These are phyloP conservation scores for Polymyxa betae DNA, from an alignment of 208 protist genomes.

Conservation along the genomic window DNA sequence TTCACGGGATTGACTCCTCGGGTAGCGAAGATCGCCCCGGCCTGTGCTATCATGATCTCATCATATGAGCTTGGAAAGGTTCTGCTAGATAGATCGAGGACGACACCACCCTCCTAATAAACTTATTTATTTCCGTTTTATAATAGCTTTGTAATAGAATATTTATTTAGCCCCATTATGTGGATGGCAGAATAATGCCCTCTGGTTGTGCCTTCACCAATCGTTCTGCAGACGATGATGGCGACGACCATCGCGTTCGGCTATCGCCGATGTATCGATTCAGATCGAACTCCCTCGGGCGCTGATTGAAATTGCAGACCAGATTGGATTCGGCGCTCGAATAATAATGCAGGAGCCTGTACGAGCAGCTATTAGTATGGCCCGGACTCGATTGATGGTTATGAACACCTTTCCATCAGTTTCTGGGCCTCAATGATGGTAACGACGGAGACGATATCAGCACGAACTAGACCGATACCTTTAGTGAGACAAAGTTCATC, in stretches of 20 bases:
- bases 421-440: not conserved
- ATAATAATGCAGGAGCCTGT: not conserved
- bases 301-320: not conserved
- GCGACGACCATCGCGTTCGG: no score
- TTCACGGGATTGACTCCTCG: slow-evolving; percentile 33
- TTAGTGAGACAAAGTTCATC: not conserved
- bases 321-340: not conserved
- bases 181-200: not conserved
- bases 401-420: no score
- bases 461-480: not conserved
- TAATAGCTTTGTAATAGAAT: no score
- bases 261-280: not conserved
- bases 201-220: no score
- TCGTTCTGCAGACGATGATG: no score
- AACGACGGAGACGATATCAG: not conserved
- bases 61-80: slow-evolving; percentile 65
- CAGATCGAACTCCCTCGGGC: not conserved
- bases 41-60: slow-evolving; percentile 68
- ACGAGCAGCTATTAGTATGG: not conserved
- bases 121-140: no score
- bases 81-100: not conserved
- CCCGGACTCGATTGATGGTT: no score
- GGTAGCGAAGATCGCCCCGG: slow-evolving; percentile 58
- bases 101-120: no score
- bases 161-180: not conserved